phyloP scores from a whole-genome alignment of 2,329 filamentous ascomycete genomes.

The Coniochaeta hoffmannii region DNA sequence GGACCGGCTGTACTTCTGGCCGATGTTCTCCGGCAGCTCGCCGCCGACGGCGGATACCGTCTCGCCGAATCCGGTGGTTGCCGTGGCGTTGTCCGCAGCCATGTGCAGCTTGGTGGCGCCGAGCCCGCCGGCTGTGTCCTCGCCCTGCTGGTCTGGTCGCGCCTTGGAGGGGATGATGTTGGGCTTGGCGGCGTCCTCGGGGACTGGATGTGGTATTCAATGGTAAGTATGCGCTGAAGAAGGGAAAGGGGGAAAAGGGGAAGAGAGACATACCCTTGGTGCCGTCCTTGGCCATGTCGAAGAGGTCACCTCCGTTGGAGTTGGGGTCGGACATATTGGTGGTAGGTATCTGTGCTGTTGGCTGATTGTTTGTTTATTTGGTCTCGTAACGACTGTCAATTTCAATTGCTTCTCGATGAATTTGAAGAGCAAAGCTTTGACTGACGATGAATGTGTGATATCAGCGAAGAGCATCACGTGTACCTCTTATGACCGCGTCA shows the following conservation, averaged over 20 bases:
- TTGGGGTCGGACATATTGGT: conserved; percentile 8
- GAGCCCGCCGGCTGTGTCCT: conserved; percentile 5
- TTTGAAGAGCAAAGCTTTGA: neutral
- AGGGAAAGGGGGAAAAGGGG: neutral
- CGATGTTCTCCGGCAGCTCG: conserved; percentile 12
- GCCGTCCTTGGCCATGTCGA: conserved; percentile 16
- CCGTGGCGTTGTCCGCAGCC: conserved; percentile 7
- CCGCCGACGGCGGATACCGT: conserved; percentile 10
- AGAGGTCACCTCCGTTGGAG: conserved; percentile 12
- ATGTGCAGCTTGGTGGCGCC: conserved; percentile 2
- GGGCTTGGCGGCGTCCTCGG: conserved; percentile 13
- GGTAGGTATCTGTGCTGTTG: neutral
- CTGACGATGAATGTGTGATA: neutral
- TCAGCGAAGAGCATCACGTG: neutral
- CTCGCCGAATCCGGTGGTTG: conserved; percentile 8
- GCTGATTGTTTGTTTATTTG: neutral
- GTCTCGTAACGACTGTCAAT: too few relatives aligned
- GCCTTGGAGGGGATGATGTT: conserved; percentile 10
- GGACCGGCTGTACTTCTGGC: conserved; percentile 10
- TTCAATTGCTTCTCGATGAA: neutral
- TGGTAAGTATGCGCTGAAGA: too few relatives aligned
- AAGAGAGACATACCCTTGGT: conserved; percentile 10
- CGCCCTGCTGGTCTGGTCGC: conserved; percentile 2
- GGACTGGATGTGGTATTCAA: conserved; percentile 7
- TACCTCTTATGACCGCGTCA: neutral